Evolutionary conservation across 495 filamentous ascomycete species (phyloP).

Genomic region (Bacidia rubella): DNA sequence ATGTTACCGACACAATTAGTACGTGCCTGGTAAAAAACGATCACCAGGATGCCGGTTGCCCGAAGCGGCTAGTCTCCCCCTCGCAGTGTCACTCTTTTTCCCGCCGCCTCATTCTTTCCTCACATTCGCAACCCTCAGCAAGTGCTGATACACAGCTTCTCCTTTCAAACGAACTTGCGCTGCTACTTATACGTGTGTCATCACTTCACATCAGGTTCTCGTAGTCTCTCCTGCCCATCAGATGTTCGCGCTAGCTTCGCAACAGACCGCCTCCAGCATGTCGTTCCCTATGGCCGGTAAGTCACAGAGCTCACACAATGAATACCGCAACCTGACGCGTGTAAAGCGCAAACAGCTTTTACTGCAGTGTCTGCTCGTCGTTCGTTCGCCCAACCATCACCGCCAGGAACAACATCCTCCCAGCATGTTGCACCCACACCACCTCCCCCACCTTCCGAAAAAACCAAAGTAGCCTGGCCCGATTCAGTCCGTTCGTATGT

Average conservation of each 20-base stretch:
- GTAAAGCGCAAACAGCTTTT: conserved; percentile 14
- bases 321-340: not conserved
- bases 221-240: not conserved
- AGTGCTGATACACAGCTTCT: not conserved
- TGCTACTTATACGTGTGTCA: not conserved
- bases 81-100: not conserved
- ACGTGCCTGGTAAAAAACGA: no score
- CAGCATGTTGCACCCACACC: conserved; percentile 11
- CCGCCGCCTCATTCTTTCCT: not conserved
- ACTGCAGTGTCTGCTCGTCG: conserved; percentile 23
- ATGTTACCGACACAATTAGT: no score
- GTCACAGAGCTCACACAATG: not conserved
- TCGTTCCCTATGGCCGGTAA: not conserved
- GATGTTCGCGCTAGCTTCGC: not conserved
- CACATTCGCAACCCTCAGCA: not conserved
- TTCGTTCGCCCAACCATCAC: conserved; percentile 21
- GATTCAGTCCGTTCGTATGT: conserved; percentile 68
- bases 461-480: conserved; percentile 56
- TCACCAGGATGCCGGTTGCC: no score
- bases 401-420: conserved; percentile 9
- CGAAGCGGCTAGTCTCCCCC: not conserved
- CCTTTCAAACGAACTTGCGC: not conserved
- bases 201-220: not conserved
- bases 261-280: not conserved
- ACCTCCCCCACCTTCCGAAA: conserved; percentile 21